Percentiles rank a stretch among this genome's conserved stretches.
phyloP scores from a whole-genome alignment of 169 alveolate genomes.

The Plasmodium berghei region DNA sequence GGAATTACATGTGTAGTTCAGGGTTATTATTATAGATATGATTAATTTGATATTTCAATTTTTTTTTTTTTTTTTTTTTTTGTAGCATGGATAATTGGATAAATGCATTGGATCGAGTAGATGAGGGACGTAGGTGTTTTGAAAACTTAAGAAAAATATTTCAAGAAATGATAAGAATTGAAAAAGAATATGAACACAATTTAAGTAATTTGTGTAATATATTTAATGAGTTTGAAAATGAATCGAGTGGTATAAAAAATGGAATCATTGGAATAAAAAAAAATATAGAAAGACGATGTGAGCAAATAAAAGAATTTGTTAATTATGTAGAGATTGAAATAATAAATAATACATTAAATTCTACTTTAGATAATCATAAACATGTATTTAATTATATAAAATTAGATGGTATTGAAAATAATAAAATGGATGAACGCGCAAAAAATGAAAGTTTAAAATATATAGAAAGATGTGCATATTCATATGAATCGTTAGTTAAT shows the following conservation, averaged over 20 bases:
- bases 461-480: slow-evolving; percentile 45
- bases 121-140: slow-evolving; percentile 55
- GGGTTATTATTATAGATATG: background rate
- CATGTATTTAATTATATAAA: slow-evolving; percentile 63
- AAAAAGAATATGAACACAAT: slow-evolving; percentile 49
- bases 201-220: slow-evolving; percentile 31
- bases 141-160: slow-evolving; percentile 34
- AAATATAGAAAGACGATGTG: slow-evolving; percentile 69
- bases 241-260: slow-evolving; percentile 55
- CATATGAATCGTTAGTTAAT: slow-evolving; percentile 37
- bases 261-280: slow-evolving; percentile 51
- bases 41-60: background rate
- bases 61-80: slow-evolving; percentile 7
- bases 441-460: slow-evolving; percentile 43
- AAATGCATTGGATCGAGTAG: slow-evolving; percentile 55
- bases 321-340: slow-evolving; percentile 55
- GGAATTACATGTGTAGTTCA: background rate
- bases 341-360: slow-evolving; percentile 49
- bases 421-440: slow-evolving; percentile 30
- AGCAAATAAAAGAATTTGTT: slow-evolving; percentile 60
- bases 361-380: slow-evolving; percentile 38
- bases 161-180: slow-evolving; percentile 33
- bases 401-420: slow-evolving; percentile 59
- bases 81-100: slow-evolving; percentile 48
- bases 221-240: slow-evolving; percentile 28